These are phyloP conservation scores for Mucor indicus DNA, from an alignment of 371 early-diverging fungal genomes.

Conservation along the genomic window DNA sequence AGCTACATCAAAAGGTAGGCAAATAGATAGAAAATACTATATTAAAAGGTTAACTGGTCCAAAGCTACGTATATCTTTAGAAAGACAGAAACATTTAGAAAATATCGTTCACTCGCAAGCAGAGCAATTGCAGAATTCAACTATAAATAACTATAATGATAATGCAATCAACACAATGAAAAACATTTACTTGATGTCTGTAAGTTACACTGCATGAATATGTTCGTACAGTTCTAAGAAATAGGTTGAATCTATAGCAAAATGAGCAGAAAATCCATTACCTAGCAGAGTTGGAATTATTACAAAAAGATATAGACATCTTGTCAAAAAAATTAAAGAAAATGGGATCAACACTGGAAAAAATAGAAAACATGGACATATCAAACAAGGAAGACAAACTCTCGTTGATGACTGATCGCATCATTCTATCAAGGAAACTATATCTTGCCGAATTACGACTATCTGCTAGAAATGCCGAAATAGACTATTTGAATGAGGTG, in stretches of 20 bases:
- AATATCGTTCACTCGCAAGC: conserved; percentile 27
- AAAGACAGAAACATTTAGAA: conserved; percentile 25
- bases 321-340: conserved; percentile 23
- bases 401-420: conserved; percentile 24
- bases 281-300: conserved; percentile 19
- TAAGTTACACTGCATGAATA: too few species aligned
- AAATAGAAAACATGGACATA: conserved; percentile 32
- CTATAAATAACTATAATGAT: not conserved
- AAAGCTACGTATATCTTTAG: conserved; percentile 26
- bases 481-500: conserved; percentile 35
- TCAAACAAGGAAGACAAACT: conserved; percentile 26
- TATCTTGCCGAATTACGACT: conserved; percentile 41
- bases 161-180: conserved; percentile 32
- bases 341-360: conserved; percentile 21
- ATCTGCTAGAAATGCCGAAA: conserved; percentile 40
- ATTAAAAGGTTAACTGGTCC: too few species aligned
- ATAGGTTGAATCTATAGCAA: too few species aligned
- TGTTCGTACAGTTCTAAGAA: too few species aligned
- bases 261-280: conserved; percentile 24
- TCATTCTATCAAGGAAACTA: conserved; percentile 27
- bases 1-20: conserved; percentile 29
- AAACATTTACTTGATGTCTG: conserved; percentile 29
- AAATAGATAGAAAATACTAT: too few species aligned
- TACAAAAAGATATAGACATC: conserved; percentile 25
- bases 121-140: conserved; percentile 20